Evolutionary conservation across 2,329 filamentous ascomycete genomes (phyloP).

Genomic region (Xylaria sp.): DNA sequence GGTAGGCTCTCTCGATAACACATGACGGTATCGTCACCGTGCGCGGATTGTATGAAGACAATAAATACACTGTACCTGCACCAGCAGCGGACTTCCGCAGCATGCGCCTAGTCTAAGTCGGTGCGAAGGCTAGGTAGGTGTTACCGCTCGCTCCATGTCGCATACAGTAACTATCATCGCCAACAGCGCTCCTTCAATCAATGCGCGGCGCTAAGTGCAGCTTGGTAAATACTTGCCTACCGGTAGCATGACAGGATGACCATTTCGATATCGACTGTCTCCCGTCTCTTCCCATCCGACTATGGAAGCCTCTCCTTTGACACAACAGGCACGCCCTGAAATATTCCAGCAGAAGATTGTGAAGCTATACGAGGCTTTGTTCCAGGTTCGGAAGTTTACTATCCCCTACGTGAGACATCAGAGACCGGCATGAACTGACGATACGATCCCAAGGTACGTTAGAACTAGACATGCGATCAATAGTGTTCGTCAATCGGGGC

Average conservation of each 20-base stretch:
- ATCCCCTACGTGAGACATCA: conserved; percentile 36
- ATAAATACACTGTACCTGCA: conserved; percentile 15
- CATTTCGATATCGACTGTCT: conserved; percentile 34
- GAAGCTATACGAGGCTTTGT: conserved; percentile 85
- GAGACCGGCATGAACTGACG: conserved; percentile 44
- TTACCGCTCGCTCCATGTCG: background rate
- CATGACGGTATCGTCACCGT: conserved; percentile 13
- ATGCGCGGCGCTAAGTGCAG: conserved; percentile 18
- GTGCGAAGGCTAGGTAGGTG: background rate
- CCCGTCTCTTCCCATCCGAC: conserved; percentile 29
- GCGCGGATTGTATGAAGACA: background rate
- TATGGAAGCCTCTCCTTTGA: conserved; percentile 93
- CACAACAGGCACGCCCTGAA: conserved; percentile 89
- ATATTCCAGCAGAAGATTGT: conserved; percentile 95
- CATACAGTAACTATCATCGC: conserved; percentile 2
- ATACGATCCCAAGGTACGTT: conserved; percentile 47
- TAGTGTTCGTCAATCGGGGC: conserved; percentile 17
- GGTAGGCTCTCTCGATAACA: conserved; percentile 16
- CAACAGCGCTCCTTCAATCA: conserved; percentile 12
- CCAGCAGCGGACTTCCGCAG: background rate
- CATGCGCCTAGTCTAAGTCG: background rate
- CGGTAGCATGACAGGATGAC: conserved; percentile 28
- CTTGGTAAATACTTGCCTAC: background rate
- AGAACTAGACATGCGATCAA: conserved; percentile 9
- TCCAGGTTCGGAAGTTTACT: conserved; percentile 67